These are phyloP conservation scores for Ganoderma resinaceum DNA, from an alignment of 1,284 basidiomycete species.

Conservation along the genomic window DNA sequence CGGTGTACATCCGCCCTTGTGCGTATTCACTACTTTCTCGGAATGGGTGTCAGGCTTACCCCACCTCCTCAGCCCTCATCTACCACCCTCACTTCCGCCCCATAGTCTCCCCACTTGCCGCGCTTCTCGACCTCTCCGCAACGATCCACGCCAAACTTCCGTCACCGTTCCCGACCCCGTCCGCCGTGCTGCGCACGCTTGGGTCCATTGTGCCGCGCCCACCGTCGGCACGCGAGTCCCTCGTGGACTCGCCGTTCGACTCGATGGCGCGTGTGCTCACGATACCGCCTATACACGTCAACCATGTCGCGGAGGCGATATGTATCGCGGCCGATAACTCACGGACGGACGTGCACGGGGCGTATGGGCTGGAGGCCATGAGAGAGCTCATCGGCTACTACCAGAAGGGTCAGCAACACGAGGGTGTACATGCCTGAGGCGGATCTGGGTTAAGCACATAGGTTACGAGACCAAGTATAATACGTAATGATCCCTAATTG, in stretches of 20 bases:
- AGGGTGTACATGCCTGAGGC: slow-evolving; percentile 15
- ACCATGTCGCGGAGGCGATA: slow-evolving; percentile 92
- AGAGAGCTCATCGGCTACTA: slow-evolving; percentile 74
- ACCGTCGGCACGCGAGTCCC: slow-evolving; percentile 35
- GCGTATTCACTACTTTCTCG: slow-evolving; percentile 39
- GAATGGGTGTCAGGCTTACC: neutral
- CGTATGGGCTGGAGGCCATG: slow-evolving; percentile 82
- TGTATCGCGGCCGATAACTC: slow-evolving; percentile 53
- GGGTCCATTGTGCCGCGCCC: slow-evolving; percentile 46
- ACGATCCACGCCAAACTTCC: slow-evolving; percentile 66
- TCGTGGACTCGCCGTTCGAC: slow-evolving; percentile 57
- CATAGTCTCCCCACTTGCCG: slow-evolving; percentile 85
- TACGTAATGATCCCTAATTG: neutral
- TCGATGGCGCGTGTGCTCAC: slow-evolving; percentile 81
- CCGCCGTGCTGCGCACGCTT: slow-evolving; percentile 60
- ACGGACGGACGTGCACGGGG: slow-evolving; percentile 61
- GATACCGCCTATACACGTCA: slow-evolving; percentile 93
- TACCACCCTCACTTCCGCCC: slow-evolving; percentile 96
- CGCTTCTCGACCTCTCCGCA: slow-evolving; percentile 83
- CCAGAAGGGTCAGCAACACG: slow-evolving; percentile 38
- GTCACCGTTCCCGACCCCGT: slow-evolving; percentile 66
- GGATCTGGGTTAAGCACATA: too few relatives aligned
- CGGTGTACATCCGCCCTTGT: slow-evolving; percentile 89
- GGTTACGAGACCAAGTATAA: neutral
- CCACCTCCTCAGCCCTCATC: slow-evolving; percentile 73